phyloP scores from a whole-genome alignment of 176 grass and related monocot species.

The Luzula sylvatica region DNA sequence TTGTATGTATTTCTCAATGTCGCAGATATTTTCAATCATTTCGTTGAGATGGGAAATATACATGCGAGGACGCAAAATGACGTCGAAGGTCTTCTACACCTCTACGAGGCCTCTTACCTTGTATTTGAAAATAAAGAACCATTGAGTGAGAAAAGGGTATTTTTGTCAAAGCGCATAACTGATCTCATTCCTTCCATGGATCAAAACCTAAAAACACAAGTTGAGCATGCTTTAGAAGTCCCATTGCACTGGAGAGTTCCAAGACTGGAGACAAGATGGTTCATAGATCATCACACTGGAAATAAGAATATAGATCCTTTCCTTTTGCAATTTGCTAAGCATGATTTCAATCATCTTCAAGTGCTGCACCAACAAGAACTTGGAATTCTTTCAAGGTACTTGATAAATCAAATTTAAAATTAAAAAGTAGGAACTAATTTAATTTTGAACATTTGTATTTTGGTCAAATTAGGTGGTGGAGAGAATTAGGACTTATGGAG shows the following conservation, averaged over 20 bases:
- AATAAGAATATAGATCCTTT: neutral
- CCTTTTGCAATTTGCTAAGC: constrained; percentile 23
- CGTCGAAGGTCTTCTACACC: neutral
- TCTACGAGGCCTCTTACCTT: constrained; percentile 27
- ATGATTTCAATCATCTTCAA: constrained; percentile 37
- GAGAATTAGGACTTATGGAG: constrained; percentile 16
- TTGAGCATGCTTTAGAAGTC: constrained; percentile 24
- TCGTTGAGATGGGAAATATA: neutral
- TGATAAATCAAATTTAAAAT: neutral
- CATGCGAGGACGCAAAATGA: neutral
- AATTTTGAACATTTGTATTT: neutral
- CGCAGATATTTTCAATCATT: neutral
- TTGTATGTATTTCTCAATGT: neutral
- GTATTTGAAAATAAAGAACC: neutral
- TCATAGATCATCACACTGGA: constrained; percentile 23
- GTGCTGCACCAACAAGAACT: constrained; percentile 26
- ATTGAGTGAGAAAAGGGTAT: constrained; percentile 9
- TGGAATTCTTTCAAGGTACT: constrained; percentile 14
- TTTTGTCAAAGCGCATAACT: neutral
- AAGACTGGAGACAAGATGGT: constrained; percentile 25
- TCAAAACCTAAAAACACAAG: neutral
- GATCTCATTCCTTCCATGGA: constrained; percentile 11
- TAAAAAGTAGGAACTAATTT: neutral
- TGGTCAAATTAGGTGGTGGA: constrained; percentile 51
- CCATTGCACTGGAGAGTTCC: constrained; percentile 28